These are phyloP conservation scores for Puccinellia tenuiflora DNA, from an alignment of 176 grass and related monocot species.

Conservation along the genomic window DNA sequence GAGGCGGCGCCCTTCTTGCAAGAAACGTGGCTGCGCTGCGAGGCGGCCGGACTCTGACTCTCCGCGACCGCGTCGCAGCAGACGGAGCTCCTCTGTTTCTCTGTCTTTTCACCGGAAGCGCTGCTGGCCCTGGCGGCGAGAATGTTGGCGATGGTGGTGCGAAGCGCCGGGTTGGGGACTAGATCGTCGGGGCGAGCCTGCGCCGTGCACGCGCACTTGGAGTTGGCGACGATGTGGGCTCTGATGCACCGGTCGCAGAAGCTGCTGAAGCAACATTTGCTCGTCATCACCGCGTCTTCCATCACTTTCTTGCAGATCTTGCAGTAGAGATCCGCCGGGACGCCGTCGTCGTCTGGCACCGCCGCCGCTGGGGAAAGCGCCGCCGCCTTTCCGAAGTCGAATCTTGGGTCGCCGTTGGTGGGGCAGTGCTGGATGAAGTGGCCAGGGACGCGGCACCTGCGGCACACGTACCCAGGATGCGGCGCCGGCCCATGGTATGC, in stretches of 20 bases:
- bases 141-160: neutral
- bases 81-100: neutral
- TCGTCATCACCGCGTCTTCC: neutral
- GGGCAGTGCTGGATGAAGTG: neutral
- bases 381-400: neutral
- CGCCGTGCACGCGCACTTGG: neutral
- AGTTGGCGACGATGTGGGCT: neutral
- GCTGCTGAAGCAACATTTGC: neutral
- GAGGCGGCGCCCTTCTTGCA: neutral
- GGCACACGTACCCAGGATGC: neutral
- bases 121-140: neutral
- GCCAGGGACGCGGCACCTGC: neutral
- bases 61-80: neutral
- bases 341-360: neutral
- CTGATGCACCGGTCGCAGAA: neutral
- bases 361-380: neutral
- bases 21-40: neutral
- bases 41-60: neutral
- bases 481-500: neutral
- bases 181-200: neutral
- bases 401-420: neutral
- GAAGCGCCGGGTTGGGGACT: neutral
- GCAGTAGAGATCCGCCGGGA: neutral
- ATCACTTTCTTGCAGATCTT: neutral
- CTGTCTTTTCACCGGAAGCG: neutral